Evolutionary conservation across 2,329 filamentous ascomycete genomes (phyloP), one percentile per base, ranked within the genome.

Genomic region (Penicillium sp.): DNA sequence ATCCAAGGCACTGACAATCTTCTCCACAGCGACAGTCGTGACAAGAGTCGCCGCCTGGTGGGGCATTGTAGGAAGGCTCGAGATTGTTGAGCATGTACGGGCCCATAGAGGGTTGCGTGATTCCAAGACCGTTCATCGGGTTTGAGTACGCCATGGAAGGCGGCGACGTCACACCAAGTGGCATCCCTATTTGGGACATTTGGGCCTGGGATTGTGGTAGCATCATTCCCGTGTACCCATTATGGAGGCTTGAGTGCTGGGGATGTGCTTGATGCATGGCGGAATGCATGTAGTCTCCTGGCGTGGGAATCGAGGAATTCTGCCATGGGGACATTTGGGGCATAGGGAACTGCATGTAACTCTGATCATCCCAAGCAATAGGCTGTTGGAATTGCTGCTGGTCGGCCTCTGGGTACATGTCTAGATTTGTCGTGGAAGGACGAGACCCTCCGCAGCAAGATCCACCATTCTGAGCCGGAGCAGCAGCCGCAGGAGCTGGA

Each of bases 1-100:
- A 80, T 16, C 75, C 78, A 31, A 79, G 60, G 60, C 78, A 80
- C 59, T 79, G 72, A 54, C 78, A 80, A 7, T 69, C 69, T 48
- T 78, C 74, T 23, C 78, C 78, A 59, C 78, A 80, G 41, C 66
- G 68, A 57, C 78, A 80, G 9, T 71, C 69, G 60, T 75, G 69
- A 13, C 61, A 66, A n/a, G 66, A 52, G 19, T 71, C 66, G 10
- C 58, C 55, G 5, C 47, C 48, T 11, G 62, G 51, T 21, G 57
- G 48, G 43, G 49, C 33, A 50, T 38, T 33, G 48, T 36, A 33
- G 50, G 56, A 51, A 60, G 60, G 48, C 19, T 63, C 60, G 8
- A 54, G 47, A 21, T 55, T 53, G 31, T 29, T 39, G 50, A 33
- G n/a, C 43, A 55, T 25, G 13, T 62, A 59, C 13, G 62, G 55